A percentile compares a stretch with the other conserved stretches of the same genome.
Evolutionary conservation across 2,329 filamentous ascomycete species (phyloP).

Genomic region (Exserohilum turcica): DNA sequence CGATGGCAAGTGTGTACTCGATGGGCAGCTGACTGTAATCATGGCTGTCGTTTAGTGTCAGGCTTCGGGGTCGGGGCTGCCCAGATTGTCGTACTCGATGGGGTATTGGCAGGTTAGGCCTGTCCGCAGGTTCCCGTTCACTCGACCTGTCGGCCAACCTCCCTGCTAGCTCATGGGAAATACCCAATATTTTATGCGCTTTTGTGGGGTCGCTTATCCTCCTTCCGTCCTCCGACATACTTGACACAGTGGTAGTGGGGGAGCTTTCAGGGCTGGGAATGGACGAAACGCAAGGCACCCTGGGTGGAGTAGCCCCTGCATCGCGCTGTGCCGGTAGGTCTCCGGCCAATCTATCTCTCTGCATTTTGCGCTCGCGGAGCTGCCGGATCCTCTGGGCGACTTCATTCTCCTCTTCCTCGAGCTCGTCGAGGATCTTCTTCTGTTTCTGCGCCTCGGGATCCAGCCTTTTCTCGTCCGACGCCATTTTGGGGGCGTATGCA

Average conservation of each 20-base stretch:
- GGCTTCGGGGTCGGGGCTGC: slow-evolving; percentile 37
- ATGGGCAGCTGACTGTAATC: slow-evolving; percentile 46
- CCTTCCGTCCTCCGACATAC: slow-evolving; percentile 31
- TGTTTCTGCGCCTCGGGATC: slow-evolving; percentile 31
- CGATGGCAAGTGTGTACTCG: slow-evolving; percentile 48
- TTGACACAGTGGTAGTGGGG: slow-evolving; percentile 42
- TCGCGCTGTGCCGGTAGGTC: slow-evolving; percentile 43
- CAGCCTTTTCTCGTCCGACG: background rate
- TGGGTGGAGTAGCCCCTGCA: slow-evolving; percentile 48
- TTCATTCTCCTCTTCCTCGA: slow-evolving; percentile 56
- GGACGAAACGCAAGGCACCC: slow-evolving; percentile 43
- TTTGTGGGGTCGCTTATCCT: slow-evolving; percentile 43
- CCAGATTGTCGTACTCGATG: slow-evolving; percentile 21
- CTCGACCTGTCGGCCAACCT: slow-evolving; percentile 4
- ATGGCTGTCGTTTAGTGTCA: slow-evolving; percentile 43
- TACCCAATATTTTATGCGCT: slow-evolving; percentile 51
- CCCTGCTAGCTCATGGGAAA: slow-evolving; percentile 25
- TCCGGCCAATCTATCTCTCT: slow-evolving; percentile 53
- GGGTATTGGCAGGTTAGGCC: slow-evolving; percentile 14
- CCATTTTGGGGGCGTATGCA: slow-evolving; percentile 32
- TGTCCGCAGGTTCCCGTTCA: slow-evolving; percentile 4
- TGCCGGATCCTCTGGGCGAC: slow-evolving; percentile 64
- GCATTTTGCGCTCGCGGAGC: slow-evolving; percentile 62
- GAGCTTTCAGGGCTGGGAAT: slow-evolving; percentile 35
- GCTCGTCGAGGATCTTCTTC: slow-evolving; percentile 39